These are phyloP conservation scores for Sisymbrium altissimum DNA, from an alignment of 345 rosid species.

Conservation along the genomic window DNA sequence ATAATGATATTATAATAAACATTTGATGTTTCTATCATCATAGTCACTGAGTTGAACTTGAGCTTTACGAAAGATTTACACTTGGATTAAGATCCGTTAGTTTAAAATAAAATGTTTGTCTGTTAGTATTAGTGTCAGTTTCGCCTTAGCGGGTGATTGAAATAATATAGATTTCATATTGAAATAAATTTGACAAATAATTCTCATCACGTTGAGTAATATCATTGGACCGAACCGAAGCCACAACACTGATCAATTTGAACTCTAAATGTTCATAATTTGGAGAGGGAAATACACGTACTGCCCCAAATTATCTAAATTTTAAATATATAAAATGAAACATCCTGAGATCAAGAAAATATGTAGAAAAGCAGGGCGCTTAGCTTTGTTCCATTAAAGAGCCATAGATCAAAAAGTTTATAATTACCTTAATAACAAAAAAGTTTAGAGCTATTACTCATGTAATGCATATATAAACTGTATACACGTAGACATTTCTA, in stretches of 20 bases:
- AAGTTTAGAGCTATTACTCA: too few species aligned
- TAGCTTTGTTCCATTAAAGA: not conserved
- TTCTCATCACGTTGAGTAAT: not conserved
- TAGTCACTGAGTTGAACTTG: constrained; percentile 5
- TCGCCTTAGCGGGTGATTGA: not conserved
- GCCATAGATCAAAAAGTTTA: not conserved
- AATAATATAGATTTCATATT: not conserved
- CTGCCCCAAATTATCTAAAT: too few species aligned
- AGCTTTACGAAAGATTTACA: constrained; percentile 3
- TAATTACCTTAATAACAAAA: not conserved
- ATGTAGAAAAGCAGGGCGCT: not conserved
- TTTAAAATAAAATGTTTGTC: not conserved
- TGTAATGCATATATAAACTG: too few species aligned
- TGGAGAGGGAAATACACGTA: too few species aligned
- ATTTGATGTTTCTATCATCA: not conserved
- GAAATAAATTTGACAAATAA: not conserved
- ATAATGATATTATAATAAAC: not conserved
- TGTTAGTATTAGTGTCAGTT: not conserved
- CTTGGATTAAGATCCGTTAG: not conserved
- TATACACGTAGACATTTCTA: not conserved
- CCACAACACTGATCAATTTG: too few species aligned
- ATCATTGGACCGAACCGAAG: too few species aligned
- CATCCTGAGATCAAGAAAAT: not conserved
- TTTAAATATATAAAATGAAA: too few species aligned
- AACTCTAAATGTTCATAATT: too few species aligned